Percentiles rank a stretch among this genome's conserved stretches.
Evolutionary conservation across 345 rosid genomes (phyloP).

Genomic region (Arabis hirsuta): DNA sequence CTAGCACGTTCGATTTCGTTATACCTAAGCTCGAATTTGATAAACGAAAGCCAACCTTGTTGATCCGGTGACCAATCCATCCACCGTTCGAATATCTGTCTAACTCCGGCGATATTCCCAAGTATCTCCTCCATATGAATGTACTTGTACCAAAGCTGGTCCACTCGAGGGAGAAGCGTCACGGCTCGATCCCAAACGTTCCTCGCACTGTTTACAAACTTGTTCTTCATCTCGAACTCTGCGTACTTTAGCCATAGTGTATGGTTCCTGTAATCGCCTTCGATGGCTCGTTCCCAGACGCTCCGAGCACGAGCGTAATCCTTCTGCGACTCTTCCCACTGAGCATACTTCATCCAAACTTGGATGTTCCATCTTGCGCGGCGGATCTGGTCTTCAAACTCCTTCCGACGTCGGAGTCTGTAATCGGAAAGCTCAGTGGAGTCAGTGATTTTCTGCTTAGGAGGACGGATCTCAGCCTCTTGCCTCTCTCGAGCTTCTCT

Average conservation of each 20-base stretch:
- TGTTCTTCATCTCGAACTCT: slow-evolving; percentile 90
- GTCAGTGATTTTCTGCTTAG: slow-evolving; percentile 82
- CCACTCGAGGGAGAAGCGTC: slow-evolving; percentile 70
- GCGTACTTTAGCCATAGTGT: slow-evolving; percentile 92
- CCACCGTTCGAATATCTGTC: slow-evolving; percentile 86
- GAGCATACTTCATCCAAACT: slow-evolving; percentile 87
- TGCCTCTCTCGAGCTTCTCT: slow-evolving; percentile 87
- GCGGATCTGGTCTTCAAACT: slow-evolving; percentile 77
- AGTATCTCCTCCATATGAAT: slow-evolving; percentile 94
- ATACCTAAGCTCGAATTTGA: slow-evolving; percentile 78
- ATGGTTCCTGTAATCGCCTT: slow-evolving; percentile 75
- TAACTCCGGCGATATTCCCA: slow-evolving; percentile 77
- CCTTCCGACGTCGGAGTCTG: slow-evolving; percentile 72
- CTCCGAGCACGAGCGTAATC: slow-evolving; percentile 83
- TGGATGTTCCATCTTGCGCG: slow-evolving; percentile 70
- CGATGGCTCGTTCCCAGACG: slow-evolving; percentile 92
- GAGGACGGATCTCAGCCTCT: slow-evolving; percentile 87
- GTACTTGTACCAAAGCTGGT: slow-evolving; percentile 94
- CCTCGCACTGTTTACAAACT: slow-evolving; percentile 75
- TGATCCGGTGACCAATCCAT: slow-evolving; percentile 86
- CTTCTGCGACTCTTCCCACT: slow-evolving; percentile 95
- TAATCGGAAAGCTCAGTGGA: slow-evolving; percentile 74
- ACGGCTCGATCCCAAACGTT: slow-evolving; percentile 94
- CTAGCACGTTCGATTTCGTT: slow-evolving; percentile 73
- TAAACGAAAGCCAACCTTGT: slow-evolving; percentile 80